Percentiles rank a stretch among this genome's conserved stretches.
Evolutionary conservation across 345 rosid genomes (phyloP).

Genomic region (Fremontodendron californicum): DNA sequence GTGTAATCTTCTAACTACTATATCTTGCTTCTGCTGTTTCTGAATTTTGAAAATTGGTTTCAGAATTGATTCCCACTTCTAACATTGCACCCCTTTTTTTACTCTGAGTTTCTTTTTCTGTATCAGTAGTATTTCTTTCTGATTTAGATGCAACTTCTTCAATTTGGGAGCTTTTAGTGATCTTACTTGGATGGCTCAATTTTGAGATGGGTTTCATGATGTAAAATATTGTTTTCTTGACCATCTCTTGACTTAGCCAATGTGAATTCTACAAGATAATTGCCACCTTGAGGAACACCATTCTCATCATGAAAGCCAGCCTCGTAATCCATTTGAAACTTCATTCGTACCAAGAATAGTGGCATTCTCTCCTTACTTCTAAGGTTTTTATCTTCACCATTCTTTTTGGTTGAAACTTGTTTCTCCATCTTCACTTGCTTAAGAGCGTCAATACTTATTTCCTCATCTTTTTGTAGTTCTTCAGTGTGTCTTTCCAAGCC

Average conservation of each 20-base stretch:
- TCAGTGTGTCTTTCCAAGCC: not conserved
- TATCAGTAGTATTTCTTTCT: not conserved
- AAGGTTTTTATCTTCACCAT: not conserved
- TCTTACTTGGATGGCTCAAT: not conserved
- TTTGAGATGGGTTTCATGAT: not conserved
- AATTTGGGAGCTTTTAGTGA: not conserved
- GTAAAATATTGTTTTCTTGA: not conserved
- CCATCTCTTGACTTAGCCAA: not conserved
- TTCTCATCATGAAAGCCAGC: conserved; percentile 5
- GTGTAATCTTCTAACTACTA: not conserved
- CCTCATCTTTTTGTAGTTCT: not conserved
- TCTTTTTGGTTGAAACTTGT: not conserved
- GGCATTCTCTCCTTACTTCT: not conserved
- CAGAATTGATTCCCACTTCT: not conserved
- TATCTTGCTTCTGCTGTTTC: not conserved
- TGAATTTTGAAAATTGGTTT: not conserved
- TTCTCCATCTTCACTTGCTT: not conserved
- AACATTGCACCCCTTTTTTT: not conserved
- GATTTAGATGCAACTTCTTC: not conserved
- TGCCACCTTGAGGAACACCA: not conserved
- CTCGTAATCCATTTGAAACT: not conserved
- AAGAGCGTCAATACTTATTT: not conserved
- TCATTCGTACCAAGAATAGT: too few relatives aligned
- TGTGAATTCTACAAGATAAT: not conserved
- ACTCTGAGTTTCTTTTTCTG: not conserved